Evolutionary conservation across 2,329 filamentous ascomycete species (phyloP).

Genomic region (Sporothrix dimorphospora): DNA sequence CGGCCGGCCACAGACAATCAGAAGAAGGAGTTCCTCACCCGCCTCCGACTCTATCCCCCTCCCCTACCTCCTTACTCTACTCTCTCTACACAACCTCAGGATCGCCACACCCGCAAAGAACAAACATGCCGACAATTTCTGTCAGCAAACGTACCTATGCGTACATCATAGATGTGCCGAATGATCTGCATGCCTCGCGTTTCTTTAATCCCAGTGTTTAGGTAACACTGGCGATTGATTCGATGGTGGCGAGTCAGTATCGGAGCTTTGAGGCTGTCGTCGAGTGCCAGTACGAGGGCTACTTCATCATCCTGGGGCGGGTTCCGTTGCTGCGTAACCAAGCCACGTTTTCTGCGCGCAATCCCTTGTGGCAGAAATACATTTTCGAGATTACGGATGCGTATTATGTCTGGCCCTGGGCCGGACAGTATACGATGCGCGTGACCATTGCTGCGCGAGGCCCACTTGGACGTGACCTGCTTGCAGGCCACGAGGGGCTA

Average conservation of each 20-base stretch:
- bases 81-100: background rate
- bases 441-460: background rate
- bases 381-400: too few species aligned
- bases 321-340: too few species aligned
- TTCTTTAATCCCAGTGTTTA: background rate
- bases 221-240: background rate
- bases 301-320: too few species aligned
- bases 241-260: too few species aligned
- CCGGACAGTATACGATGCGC: background rate
- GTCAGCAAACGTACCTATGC: background rate
- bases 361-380: too few species aligned
- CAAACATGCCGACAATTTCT: too few species aligned
- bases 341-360: too few species aligned
- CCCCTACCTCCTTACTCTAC: background rate
- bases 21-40: background rate
- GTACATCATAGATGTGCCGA: background rate
- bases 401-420: too few species aligned
- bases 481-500: too few species aligned
- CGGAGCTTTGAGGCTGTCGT: background rate
- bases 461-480: background rate
- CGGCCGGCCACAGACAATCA: background rate
- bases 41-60: background rate
- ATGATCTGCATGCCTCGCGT: background rate
- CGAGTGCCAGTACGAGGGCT: background rate
- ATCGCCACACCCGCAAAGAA: too few species aligned